Conservation (phyloP, 164 flowering plant species). For the Buxus sempervirens region DNA sequence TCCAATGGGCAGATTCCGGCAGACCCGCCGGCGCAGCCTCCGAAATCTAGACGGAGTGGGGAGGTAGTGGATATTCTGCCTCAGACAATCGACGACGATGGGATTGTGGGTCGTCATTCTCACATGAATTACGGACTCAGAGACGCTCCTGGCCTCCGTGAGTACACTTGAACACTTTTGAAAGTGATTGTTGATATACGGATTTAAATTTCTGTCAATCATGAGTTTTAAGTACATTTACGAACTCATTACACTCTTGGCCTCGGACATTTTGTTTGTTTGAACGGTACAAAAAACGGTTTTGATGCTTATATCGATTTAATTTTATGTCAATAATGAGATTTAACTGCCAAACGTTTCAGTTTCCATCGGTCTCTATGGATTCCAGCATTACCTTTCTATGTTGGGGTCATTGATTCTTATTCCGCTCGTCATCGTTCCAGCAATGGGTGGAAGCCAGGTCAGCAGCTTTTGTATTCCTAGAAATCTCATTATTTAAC, state of each 20-base stretch:
- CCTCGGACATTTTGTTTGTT: background rate
- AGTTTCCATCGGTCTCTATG: slow-evolving; percentile 94
- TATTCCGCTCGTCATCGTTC: slow-evolving; percentile 91
- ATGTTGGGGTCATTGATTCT: slow-evolving; percentile 90
- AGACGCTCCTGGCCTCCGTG: slow-evolving; percentile 94
- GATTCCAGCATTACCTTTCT: slow-evolving; percentile 87
- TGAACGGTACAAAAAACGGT: background rate
- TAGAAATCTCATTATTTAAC: background rate
- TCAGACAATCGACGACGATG: slow-evolving; percentile 59
- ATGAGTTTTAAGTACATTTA: too few species aligned
- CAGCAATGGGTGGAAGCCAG: slow-evolving; percentile 92
- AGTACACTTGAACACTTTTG: slow-evolving; percentile 24
- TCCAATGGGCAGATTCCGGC: slow-evolving; percentile 35
- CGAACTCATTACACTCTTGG: too few species aligned
- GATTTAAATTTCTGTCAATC: too few species aligned
- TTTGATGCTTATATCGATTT: background rate
- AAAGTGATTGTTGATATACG: too few species aligned
- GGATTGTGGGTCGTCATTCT: slow-evolving; percentile 47
- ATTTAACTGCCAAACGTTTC: slow-evolving; percentile 22
- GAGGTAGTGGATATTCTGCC: slow-evolving; percentile 54
- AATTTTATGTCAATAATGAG: background rate
- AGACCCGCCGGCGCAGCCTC: slow-evolving; percentile 14
- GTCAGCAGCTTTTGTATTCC: slow-evolving; percentile 40
- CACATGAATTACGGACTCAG: slow-evolving; percentile 95
- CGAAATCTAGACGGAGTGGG: slow-evolving; percentile 28